Base-by-base conservation (phyloP, 2,329 filamentous ascomycete species). In the Colletotrichum siamense region DNA sequence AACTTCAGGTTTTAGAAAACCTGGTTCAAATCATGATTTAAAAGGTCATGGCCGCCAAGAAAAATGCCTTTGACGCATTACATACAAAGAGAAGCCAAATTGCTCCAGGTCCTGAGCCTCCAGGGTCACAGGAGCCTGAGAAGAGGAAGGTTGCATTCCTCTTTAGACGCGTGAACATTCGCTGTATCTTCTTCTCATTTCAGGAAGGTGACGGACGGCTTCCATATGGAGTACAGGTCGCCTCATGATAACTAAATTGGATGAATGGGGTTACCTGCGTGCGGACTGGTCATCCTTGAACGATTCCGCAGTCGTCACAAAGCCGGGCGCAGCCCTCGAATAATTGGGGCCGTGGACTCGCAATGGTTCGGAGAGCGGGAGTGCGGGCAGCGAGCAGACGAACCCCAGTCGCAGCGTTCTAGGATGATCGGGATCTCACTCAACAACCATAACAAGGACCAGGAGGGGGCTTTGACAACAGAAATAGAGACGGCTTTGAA, bases 21-120 rank as follows among this genome's bases (percentile, higher is more conserved):
- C n/a, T n/a, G n/a, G n/a, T n/a, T n/a, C n/a, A n/a, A n/a, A n/a
- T n/a, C n/a, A n/a, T n/a, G n/a, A n/a, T n/a, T n/a, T n/a, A n/a
- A n/a, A n/a, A n/a, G n/a, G n/a, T n/a, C n/a, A n/a, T n/a, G n/a
- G n/a, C n/a, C n/a, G n/a, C n/a, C n/a, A n/a, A n/a, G n/a, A n/a
- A n/a, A n/a, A n/a, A n/a, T n/a, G n/a, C n/a, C n/a, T n/a, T n/a
- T n/a, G n/a, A n/a, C n/a, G n/a, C n/a, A n/a, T n/a, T n/a, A n/a
- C n/a, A 13, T 13, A 3, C 6, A 0, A 0, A 6, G 39, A 22
- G 6, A 52, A 22, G 0, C 44, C 44, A 3, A 3, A 1, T 8
- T 22, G 44, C n/a, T 22, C n/a, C 0, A 22, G n/a, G 44, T 12
- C 12, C 3, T 22, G 6, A 22, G 0, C 0, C 6, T 12, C 12